Evolutionary conservation across 345 rosid species (phyloP).

Genomic region (Citrus maxima): DNA sequence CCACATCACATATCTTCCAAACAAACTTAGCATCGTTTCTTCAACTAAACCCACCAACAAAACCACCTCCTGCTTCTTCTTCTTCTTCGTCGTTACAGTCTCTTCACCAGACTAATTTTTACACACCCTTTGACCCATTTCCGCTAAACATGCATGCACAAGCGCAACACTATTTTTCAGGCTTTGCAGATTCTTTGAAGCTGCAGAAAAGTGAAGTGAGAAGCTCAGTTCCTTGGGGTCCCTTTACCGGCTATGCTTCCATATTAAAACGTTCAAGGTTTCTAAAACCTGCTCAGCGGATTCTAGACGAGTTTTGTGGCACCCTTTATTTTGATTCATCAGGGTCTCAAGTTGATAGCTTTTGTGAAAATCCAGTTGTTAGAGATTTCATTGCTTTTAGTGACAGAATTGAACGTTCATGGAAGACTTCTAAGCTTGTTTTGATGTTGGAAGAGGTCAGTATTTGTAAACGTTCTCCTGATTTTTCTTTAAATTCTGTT

Average conservation of each 20-base stretch:
- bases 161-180: not conserved
- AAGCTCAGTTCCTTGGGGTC: slow-evolving; percentile 34
- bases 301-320: slow-evolving; percentile 31
- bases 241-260: slow-evolving; percentile 36
- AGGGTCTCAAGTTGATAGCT: slow-evolving; percentile 14
- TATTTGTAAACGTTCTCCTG: not conserved
- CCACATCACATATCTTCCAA: not conserved
- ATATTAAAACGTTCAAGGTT: slow-evolving; percentile 30
- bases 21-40: not conserved
- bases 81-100: not conserved
- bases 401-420: slow-evolving; percentile 24
- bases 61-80: not conserved
- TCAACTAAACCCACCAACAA: not conserved
- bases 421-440: slow-evolving; percentile 33
- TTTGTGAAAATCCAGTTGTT: slow-evolving; percentile 10
- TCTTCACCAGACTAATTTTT: not conserved
- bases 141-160: not conserved
- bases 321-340: slow-evolving; percentile 4
- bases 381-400: slow-evolving; percentile 18
- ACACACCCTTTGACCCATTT: slow-evolving; percentile 13
- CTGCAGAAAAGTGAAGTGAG: slow-evolving; percentile 15
- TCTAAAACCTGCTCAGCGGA: slow-evolving; percentile 34
- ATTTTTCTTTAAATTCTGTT: not conserved
- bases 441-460: slow-evolving; percentile 44
- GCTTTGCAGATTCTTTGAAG: slow-evolving; percentile 17